Conservation (phyloP, 1,139 yeast genomes). For the Pichia sp. region DNA sequence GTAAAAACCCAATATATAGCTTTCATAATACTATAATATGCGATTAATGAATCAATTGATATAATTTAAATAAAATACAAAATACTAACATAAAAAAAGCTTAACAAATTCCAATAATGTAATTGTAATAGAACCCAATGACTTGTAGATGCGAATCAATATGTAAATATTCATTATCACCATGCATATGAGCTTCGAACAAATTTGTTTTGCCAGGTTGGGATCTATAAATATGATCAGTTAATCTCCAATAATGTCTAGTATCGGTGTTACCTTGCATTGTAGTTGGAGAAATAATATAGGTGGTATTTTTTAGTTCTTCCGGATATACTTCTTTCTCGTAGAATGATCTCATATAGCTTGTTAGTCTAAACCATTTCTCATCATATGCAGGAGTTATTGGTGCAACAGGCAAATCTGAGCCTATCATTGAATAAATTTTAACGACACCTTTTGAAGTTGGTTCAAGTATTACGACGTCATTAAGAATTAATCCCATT, state of each 20-base stretch:
- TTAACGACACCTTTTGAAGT: slow-evolving; percentile 42
- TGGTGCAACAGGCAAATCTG: slow-evolving; percentile 33
- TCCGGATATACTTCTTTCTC: slow-evolving; percentile 40
- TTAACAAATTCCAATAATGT: slow-evolving; percentile 9
- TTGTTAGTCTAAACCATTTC: slow-evolving; percentile 39
- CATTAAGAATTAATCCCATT: slow-evolving; percentile 39
- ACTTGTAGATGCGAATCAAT: slow-evolving; percentile 49
- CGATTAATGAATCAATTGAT: not conserved
- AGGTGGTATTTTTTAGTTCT: slow-evolving; percentile 34
- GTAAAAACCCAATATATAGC: too few species aligned
- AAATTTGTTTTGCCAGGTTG: slow-evolving; percentile 32
- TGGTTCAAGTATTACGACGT: slow-evolving; percentile 28
- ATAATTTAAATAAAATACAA: not conserved
- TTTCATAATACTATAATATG: not conserved
- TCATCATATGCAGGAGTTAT: slow-evolving; percentile 36
- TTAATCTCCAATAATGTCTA: slow-evolving; percentile 64
- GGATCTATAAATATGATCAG: slow-evolving; percentile 63
- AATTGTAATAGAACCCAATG: slow-evolving; percentile 45
- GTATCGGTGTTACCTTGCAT: slow-evolving; percentile 86
- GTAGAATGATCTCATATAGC: slow-evolving; percentile 41
- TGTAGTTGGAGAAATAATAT: slow-evolving; percentile 54
- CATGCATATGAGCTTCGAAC: slow-evolving; percentile 35
- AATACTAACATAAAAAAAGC: not conserved
- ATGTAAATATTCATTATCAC: slow-evolving; percentile 53
- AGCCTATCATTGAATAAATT: slow-evolving; percentile 24